phyloP scores from a whole-genome alignment of 768 basidiomycete species.

The Leccinum rimulosum region DNA sequence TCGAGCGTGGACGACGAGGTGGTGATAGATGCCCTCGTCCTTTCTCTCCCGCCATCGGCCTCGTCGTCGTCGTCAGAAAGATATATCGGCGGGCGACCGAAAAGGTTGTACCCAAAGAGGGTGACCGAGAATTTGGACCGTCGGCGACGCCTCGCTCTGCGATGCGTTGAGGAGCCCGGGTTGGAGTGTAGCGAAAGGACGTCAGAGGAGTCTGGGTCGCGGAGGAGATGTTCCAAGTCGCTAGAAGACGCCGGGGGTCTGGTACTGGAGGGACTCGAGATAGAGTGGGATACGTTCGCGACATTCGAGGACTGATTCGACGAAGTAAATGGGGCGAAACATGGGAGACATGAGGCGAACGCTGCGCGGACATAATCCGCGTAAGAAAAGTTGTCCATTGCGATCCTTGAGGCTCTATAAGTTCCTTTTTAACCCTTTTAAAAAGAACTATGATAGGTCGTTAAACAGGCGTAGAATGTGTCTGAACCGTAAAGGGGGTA shows the following conservation, averaged over 20 bases:
- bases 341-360: conserved; percentile 58
- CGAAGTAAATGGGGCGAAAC: conserved; percentile 43
- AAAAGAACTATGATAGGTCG: not conserved
- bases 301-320: conserved; percentile 8
- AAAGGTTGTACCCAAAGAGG: conserved; percentile 65
- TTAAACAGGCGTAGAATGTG: not conserved
- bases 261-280: conserved; percentile 26
- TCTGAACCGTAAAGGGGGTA: not conserved
- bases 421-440: not conserved
- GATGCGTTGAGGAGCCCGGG: conserved; percentile 35
- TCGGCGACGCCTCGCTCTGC: conserved; percentile 34
- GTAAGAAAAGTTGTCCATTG: conserved; percentile 56
- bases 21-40: conserved; percentile 25
- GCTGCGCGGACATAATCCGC: conserved; percentile 58
- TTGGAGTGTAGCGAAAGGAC: conserved; percentile 68
- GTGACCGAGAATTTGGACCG: conserved; percentile 41
- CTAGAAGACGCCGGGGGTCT: conserved; percentile 20
- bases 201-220: conserved; percentile 47
- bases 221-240: conserved; percentile 52
- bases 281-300: conserved; percentile 8
- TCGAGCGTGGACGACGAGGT: conserved; percentile 51
- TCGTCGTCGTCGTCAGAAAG: conserved; percentile 55
- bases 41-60: conserved; percentile 16
- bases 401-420: not conserved
- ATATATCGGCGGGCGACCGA: conserved; percentile 61